Base-by-base conservation (phyloP, 495 filamentous ascomycete species). In the Darksidea phi region DNA sequence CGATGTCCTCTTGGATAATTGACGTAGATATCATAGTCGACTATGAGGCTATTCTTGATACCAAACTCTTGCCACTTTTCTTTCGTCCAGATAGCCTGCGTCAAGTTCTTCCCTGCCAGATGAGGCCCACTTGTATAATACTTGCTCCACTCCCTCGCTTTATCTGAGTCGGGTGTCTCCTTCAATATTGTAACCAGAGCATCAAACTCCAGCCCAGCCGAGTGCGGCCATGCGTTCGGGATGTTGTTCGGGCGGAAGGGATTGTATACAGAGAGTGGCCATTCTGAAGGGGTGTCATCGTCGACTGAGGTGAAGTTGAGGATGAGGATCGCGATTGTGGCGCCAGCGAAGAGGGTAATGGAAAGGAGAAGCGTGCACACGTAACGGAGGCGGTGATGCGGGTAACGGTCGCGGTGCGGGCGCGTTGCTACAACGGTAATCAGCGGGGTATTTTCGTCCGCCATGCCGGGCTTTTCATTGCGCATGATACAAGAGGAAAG, bases 41-140 rank as follows among this genome's bases (percentile, higher is more conserved):
- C 85, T 64, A 98, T 86, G 4, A 77, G 79, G 18, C 84, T 82
- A 50, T 87, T 78, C 61, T 82, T 74, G 54, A 98, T 76, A 2
- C 94, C 95, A 70, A 88, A 94, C 63, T 91, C 85, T 64, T 86
- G 76, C 91, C 91, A 97, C 64, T 79, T 86, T 23, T 95, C 84
- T 64, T 83, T 80, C 0, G 94, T 98, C 91, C 91, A 98, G 48
- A 86, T 72, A 5, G 89, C 94, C 76, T 95, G 85, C 54, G 84
- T 89, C 46, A 86, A 79, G 67, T 97, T 97, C 79, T 89, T 88
- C 12, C 94, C 94, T 0, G 87, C 89, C 28, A 98, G 77, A 78
- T 98, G 94, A 1, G 89, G 82, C 0, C 94, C 94, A 1, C 86
- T 74, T 0, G 94, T 96, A 67, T 97, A 97, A 74, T 97, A 97